phyloP scores from a whole-genome alignment of 2,329 filamentous ascomycete species.

The Aureobasidium mangrovei region DNA sequence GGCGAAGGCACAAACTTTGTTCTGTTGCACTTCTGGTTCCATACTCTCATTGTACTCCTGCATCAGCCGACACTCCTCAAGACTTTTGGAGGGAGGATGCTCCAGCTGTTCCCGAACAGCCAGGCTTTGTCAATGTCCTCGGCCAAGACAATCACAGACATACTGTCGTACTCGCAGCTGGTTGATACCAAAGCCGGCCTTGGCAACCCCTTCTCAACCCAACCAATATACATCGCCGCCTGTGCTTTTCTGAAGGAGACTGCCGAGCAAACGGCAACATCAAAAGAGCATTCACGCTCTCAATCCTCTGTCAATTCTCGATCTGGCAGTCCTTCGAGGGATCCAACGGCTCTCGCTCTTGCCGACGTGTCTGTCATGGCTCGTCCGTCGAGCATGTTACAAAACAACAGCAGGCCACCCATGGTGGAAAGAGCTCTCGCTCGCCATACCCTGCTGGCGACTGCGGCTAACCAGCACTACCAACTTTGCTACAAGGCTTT shows the following conservation, averaged over 20 bases:
- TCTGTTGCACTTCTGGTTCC: constrained; percentile 80
- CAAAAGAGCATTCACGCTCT: constrained; percentile 48
- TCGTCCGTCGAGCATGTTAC: neutral
- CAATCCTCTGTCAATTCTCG: constrained; percentile 13
- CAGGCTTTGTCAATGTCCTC: constrained; percentile 77
- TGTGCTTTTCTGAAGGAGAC: constrained; percentile 84
- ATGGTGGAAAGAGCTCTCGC: constrained; percentile 29
- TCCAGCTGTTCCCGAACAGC: constrained; percentile 70
- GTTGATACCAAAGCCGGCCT: constrained; percentile 80
- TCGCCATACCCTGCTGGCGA: constrained; percentile 68
- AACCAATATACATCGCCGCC: constrained; percentile 85
- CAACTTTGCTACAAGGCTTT: constrained; percentile 78
- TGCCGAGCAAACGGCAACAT: constrained; percentile 56
- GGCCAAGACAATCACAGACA: constrained; percentile 85
- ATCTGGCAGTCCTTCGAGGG: constrained; percentile 38
- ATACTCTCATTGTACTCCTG: constrained; percentile 73
- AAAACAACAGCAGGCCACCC: neutral
- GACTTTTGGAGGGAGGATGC: constrained; percentile 59
- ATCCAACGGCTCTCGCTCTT: constrained; percentile 16
- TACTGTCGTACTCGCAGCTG: constrained; percentile 74
- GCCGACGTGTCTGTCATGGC: neutral
- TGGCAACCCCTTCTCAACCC: constrained; percentile 77
- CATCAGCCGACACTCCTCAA: constrained; percentile 77
- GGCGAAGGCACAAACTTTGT: constrained; percentile 83
- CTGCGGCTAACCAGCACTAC: constrained; percentile 78